Evolutionary conservation across 495 filamentous ascomycete genomes (phyloP), one percentile per base, ranked within the genome.

Genomic region (Aspergillus ostianus): DNA sequence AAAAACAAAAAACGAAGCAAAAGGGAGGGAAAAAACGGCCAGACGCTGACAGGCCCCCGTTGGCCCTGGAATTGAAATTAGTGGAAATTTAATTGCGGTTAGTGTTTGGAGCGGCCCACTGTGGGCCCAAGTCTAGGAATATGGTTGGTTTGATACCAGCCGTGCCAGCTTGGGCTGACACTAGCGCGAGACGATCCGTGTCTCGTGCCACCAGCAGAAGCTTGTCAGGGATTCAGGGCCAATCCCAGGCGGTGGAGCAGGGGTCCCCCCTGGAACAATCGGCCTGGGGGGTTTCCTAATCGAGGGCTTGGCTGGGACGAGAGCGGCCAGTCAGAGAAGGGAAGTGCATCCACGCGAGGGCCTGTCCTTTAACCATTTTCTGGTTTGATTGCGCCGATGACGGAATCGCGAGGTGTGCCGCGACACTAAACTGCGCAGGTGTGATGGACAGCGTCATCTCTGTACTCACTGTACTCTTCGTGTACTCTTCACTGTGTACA

Each of bases 181-280:
- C 53, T 62, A 65, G 62, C 32, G 29, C 41, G 26, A 18, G 62
- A 52, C 55, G 62, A 63, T 68, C 62, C 30, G 47, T 61, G 62
- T 67, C 65, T 67, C 65, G 65, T 67, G 65, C 65, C 30, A 63
- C 47, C 48, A 21, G 19, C 44, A 48, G 61, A 67, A 67, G 64
- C 64, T 67, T 67, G 61, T 67, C 61, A 58, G 56, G 60, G 59
- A 55, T 60, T 58, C 51, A 29, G 21, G 46, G 47, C 56, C 50
- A 26, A 45, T 12, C 41, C 17, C 20, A 27, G 5, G 47, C 46
- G 21, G 53, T 50, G 51, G 51, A 50, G 9, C 36, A 18, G 47
- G 53, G 48, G 18, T 20, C 29, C 46, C 29, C 58, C 57, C 41
- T 56, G 58, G 50, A 55, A 46, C 46, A 45, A 55, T 50, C 58